Evolutionary conservation across 23 red algal species (phyloP).

Genomic region (Gracilaria gracilis): DNA sequence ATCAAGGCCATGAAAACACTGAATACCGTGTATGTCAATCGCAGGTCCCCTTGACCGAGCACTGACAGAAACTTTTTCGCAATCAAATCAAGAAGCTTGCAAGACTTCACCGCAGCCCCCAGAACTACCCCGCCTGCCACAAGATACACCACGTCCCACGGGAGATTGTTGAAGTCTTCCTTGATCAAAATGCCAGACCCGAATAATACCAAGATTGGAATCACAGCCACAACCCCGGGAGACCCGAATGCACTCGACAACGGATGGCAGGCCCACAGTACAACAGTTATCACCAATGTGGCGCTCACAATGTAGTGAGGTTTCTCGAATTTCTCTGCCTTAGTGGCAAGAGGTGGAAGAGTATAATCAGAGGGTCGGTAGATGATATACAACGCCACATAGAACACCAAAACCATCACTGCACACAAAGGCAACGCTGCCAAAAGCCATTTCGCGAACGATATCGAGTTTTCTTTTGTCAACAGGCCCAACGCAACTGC

Average conservation of each 20-base stretch:
- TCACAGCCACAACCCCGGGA: conserved; percentile 88
- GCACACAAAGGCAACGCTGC: conserved; percentile 77
- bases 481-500: conserved; percentile 91
- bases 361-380: conserved; percentile 65
- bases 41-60: conserved; percentile 53
- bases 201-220: conserved; percentile 86
- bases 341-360: conserved; percentile 72
- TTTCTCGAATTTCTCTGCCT: conserved; percentile 57
- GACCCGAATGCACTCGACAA: conserved; percentile 72
- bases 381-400: conserved; percentile 58
- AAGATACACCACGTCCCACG: conserved; percentile 96
- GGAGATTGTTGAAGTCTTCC: conserved; percentile 98
- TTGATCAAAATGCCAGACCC: conserved; percentile 93
- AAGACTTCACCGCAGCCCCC: conserved; percentile 89
- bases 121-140: conserved; percentile 91
- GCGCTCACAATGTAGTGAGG: conserved; percentile 70
- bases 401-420: conserved; percentile 70
- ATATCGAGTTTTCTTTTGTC: conserved; percentile 62
- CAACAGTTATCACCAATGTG: conserved; percentile 79
- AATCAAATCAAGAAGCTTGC: conserved; percentile 80
- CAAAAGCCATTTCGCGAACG: conserved; percentile 90
- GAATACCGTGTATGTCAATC: conserved; percentile 77
- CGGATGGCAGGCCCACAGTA: conserved; percentile 83
- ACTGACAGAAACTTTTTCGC: conserved; percentile 49
- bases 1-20: conserved; percentile 77